Percentiles rank a stretch among this genome's conserved stretches.
These are phyloP conservation scores for Diaporthe nobilis DNA, from an alignment of 2,329 filamentous ascomycete species.

Conservation along the genomic window DNA sequence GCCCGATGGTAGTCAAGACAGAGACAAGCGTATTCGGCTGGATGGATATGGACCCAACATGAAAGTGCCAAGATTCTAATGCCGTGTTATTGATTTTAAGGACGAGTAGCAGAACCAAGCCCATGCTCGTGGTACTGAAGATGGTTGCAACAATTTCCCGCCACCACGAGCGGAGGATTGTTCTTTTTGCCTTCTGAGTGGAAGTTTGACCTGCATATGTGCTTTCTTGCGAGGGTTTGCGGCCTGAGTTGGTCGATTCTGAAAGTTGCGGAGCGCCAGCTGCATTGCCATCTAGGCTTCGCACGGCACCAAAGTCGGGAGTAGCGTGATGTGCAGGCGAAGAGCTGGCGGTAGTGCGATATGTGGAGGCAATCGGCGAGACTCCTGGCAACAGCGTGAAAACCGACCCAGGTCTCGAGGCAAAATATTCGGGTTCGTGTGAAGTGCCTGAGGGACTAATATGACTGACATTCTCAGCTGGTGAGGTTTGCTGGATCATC, in stretches of 20 bases:
- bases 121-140: not conserved
- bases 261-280: not conserved
- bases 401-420: not conserved
- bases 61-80: not conserved
- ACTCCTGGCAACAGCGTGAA: not conserved
- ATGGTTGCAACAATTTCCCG: not conserved
- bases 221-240: not conserved
- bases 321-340: not conserved
- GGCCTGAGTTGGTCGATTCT: not conserved
- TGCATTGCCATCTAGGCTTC: not conserved
- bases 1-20: not conserved
- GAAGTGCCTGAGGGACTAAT: not conserved
- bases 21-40: not conserved
- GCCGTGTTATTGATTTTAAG: not conserved
- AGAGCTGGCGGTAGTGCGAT: not conserved
- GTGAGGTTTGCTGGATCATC: not conserved
- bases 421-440: not conserved
- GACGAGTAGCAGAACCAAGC: not conserved
- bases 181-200: too few species aligned
- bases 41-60: not conserved
- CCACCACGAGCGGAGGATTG: not conserved
- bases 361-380: rapidly evolving
- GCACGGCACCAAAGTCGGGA: not conserved
- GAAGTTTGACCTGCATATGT: too few species aligned
- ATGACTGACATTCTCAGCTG: not conserved